Evolutionary conservation across 208 protist genomes (phyloP), one percentile per base, ranked within the genome.

Genomic region (Leishmania gerbilli): DNA sequence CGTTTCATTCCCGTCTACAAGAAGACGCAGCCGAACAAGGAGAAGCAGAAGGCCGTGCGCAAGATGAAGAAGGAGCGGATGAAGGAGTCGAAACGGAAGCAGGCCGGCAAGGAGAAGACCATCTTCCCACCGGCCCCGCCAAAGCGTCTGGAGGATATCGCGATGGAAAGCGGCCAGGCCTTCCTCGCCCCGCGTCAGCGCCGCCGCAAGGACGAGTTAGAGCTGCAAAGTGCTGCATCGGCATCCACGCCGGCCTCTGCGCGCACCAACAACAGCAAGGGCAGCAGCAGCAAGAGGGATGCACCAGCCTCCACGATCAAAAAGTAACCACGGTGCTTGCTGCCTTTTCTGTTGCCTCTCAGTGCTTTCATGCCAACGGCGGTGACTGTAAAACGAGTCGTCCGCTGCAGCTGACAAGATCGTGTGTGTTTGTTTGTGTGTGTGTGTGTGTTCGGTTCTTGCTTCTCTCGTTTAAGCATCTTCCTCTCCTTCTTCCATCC

Each of bases 1-100:
- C 93, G 98, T 58, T 99, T 99, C 89, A 92, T 99, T 45, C 99
- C 99, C 1, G 92, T 99, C 56, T 99, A 98, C 87, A 96, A 98
- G 89, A 97, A 97, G 88, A 94, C 79, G 42, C 82, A 95, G 37
- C 91, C 90, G 21, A 97, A 97, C 84, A 97, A 97, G 87, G 93
- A 96, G 83, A 98, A 98, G 84, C 88, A 90, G 47, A 97, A 97
- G 89, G 92, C 79, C 24, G 84, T 97, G 51, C 88, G 86, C 65
- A 98, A 97, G 88, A 89, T 91, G 64, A 96, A 98, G 86, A 97
- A 96, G 88, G 94, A 97, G 71, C 85, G 91, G 24, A 76, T 89
- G 53, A 88, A 91, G 78, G 91, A 85, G 13, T 76, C 86, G 17
- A 84, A 96, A 71, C 79, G 79, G 62, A 95, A 95, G 81, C 85